phyloP scores from a whole-genome alignment of 495 filamentous ascomycete species.

The Hypoxylon trugodes region DNA sequence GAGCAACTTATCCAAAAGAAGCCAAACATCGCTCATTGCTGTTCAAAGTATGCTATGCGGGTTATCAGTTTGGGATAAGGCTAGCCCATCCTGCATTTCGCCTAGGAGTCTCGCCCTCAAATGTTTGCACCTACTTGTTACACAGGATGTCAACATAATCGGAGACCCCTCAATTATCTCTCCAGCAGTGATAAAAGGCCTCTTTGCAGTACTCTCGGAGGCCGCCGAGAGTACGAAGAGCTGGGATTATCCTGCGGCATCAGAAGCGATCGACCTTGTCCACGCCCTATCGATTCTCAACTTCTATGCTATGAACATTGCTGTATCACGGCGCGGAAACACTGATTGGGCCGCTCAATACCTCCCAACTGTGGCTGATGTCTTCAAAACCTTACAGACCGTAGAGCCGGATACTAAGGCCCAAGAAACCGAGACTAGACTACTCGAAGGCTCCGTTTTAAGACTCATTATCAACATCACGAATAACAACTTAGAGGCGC shows the following conservation, averaged over 20 bases:
- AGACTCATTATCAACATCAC: constrained; percentile 87
- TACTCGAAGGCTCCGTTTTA: constrained; percentile 58
- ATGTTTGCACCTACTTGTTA: constrained; percentile 67
- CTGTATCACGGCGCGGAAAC: constrained; percentile 44
- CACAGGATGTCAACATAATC: constrained; percentile 56
- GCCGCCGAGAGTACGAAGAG: constrained; percentile 42
- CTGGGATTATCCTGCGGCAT: constrained; percentile 46
- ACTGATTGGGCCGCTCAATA: constrained; percentile 51
- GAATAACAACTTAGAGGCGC: constrained; percentile 77
- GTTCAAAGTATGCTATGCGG: constrained; percentile 59
- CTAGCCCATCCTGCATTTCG: constrained; percentile 61
- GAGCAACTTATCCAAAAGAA: constrained; percentile 73
- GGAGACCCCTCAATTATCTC: constrained; percentile 58
- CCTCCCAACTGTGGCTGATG: constrained; percentile 50
- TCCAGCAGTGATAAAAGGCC: constrained; percentile 53
- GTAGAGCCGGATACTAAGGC: constrained; percentile 21
- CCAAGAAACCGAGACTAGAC: constrained; percentile 43
- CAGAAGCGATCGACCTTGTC: constrained; percentile 49
- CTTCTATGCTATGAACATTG: constrained; percentile 52
- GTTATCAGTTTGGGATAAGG: constrained; percentile 64
- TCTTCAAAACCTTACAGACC: constrained; percentile 41
- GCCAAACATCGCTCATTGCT: constrained; percentile 60
- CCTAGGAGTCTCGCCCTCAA: constrained; percentile 70
- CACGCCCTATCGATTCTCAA: constrained; percentile 53
- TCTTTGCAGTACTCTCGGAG: constrained; percentile 60